A percentile compares a stretch with the other conserved stretches of the same genome.
phyloP scores from a whole-genome alignment of 352 stramenopile genomes.

The Blastocystis sp. region DNA sequence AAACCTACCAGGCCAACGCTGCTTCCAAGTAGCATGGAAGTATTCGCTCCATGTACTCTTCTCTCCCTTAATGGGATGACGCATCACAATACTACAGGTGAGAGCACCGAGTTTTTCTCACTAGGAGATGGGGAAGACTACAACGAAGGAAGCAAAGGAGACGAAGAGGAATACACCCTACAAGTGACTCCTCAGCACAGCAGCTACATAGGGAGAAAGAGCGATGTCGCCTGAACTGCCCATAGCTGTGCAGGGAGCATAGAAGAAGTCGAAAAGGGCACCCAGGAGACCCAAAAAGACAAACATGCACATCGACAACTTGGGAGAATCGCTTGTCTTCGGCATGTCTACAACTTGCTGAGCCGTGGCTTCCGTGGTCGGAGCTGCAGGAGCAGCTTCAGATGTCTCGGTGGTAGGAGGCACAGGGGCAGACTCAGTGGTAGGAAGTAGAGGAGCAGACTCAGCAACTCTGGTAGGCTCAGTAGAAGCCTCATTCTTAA shows the following conservation, averaged over 20 bases:
- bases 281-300: neutral
- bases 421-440: neutral
- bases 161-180: conserved; percentile 42
- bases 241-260: conserved; percentile 27
- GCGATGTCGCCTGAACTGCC: neutral
- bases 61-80: conserved; percentile 12
- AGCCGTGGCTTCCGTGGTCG: neutral
- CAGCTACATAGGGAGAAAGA: neutral
- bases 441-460: neutral
- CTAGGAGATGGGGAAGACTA: conserved; percentile 15
- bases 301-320: conserved; percentile 16
- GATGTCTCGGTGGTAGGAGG: neutral
- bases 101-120: neutral
- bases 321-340: neutral
- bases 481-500: neutral
- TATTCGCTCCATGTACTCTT: conserved; percentile 25
- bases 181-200: neutral
- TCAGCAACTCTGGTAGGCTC: neutral
- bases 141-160: conserved; percentile 30
- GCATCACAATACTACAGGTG: conserved; percentile 40
- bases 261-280: conserved; percentile 48
- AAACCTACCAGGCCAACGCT: conserved; percentile 18
- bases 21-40: conserved; percentile 44
- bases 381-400: neutral
- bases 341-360: neutral